phyloP scores from a whole-genome alignment of 345 rosid genomes.

The Capsella bursapastoris region DNA sequence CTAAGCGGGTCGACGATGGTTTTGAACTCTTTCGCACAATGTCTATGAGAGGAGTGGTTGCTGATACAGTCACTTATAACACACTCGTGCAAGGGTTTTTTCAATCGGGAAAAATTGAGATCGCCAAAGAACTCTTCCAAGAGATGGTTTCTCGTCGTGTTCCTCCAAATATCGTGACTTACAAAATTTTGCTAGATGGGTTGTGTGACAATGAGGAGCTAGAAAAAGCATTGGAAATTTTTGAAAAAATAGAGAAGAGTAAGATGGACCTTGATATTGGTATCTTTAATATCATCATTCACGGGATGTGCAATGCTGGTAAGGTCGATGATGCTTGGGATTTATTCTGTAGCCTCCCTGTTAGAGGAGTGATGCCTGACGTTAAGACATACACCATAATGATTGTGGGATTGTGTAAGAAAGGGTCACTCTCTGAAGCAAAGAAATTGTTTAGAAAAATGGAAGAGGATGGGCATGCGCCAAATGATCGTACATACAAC shows the following conservation, averaged over 20 bases:
- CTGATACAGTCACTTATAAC: slow-evolving; percentile 29
- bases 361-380: slow-evolving; percentile 32
- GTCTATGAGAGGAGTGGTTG: slow-evolving; percentile 28
- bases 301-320: slow-evolving; percentile 36
- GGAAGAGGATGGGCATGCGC: slow-evolving; percentile 24
- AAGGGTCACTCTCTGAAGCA: slow-evolving; percentile 28
- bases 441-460: slow-evolving; percentile 23
- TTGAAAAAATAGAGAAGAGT: slow-evolving; percentile 4
- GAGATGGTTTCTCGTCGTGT: slow-evolving; percentile 30
- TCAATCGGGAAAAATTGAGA: slow-evolving; percentile 19
- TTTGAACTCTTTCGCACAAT: slow-evolving; percentile 32
- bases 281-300: slow-evolving; percentile 31
- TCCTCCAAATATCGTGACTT: slow-evolving; percentile 13
- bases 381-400: slow-evolving; percentile 20
- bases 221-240: slow-evolving; percentile 23
- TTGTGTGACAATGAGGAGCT: slow-evolving; percentile 34
- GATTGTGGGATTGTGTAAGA: slow-evolving; percentile 37
- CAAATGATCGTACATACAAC: slow-evolving; percentile 28
- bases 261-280: slow-evolving; percentile 1
- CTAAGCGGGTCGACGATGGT: slow-evolving; percentile 34
- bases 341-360: slow-evolving; percentile 20
- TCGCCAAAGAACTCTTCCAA: slow-evolving; percentile 38
- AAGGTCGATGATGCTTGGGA: slow-evolving; percentile 33
- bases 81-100: slow-evolving; percentile 40
- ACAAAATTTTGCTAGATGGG: slow-evolving; percentile 32